These are phyloP conservation scores for Sphaceloma murrayae DNA, from an alignment of 2,329 filamentous ascomycete species.

Conservation along the genomic window DNA sequence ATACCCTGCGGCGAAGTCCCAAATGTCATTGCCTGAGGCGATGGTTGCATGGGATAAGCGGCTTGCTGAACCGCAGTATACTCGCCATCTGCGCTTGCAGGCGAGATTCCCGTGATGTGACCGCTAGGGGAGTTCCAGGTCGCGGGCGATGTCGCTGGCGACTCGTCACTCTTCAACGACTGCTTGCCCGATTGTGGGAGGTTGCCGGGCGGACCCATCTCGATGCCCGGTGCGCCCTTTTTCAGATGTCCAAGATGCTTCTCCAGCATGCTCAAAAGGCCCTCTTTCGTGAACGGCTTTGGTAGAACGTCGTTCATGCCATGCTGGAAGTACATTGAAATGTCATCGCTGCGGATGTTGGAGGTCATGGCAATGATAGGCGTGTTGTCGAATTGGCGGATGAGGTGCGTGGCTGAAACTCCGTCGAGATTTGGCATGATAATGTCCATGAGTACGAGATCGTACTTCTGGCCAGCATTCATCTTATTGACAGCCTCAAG, in stretches of 20 bases:
- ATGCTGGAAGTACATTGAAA: slow-evolving; percentile 93
- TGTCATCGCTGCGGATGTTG: slow-evolving; percentile 92
- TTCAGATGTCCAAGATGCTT: slow-evolving; percentile 81
- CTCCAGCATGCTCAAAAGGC: slow-evolving; percentile 69
- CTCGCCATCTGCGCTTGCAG: slow-evolving; percentile 41
- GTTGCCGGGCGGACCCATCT: slow-evolving; percentile 39
- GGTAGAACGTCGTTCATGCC: slow-evolving; percentile 97
- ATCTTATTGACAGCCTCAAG: slow-evolving; percentile 86
- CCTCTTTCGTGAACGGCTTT: slow-evolving; percentile 87
- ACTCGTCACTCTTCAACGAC: slow-evolving; percentile 54
- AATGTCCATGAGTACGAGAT: slow-evolving; percentile 52
- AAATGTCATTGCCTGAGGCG: slow-evolving; percentile 30
- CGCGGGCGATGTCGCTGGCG: slow-evolving; percentile 52
- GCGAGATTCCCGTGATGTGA: slow-evolving; percentile 48
- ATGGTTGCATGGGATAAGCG: slow-evolving; percentile 30
- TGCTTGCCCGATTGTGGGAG: slow-evolving; percentile 44
- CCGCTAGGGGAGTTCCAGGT: slow-evolving; percentile 53
- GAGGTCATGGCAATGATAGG: slow-evolving; percentile 98
- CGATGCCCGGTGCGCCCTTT: slow-evolving; percentile 37
- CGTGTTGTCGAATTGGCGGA: slow-evolving; percentile 73
- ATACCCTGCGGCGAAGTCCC: slow-evolving; percentile 33
- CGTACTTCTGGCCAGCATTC: slow-evolving; percentile 54
- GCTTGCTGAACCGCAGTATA: slow-evolving; percentile 37
- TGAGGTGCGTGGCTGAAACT: slow-evolving; percentile 86
- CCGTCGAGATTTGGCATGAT: slow-evolving; percentile 97